Evolutionary conservation across 2,329 filamentous ascomycete species (phyloP).

Genomic region (Phialemoniopsis sp.): DNA sequence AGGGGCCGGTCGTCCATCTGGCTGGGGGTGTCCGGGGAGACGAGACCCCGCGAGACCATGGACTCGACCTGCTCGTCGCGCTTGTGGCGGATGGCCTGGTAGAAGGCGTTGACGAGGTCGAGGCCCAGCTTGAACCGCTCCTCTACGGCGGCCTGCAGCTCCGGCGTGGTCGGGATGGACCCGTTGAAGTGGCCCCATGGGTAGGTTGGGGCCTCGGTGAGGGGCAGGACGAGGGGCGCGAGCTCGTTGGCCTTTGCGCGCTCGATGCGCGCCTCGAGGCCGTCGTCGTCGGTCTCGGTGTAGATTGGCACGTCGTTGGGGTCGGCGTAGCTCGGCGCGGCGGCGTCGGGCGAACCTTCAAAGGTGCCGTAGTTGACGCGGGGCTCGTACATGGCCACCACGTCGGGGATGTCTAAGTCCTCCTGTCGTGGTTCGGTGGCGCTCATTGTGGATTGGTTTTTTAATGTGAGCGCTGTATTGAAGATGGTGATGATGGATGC

Average conservation of each 20-base stretch:
- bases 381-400: too few species aligned
- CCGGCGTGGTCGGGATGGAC: neutral
- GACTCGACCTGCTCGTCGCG: conserved; percentile 20
- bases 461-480: too few species aligned
- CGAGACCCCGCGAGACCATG: conserved; percentile 26
- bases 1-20: conserved; percentile 25
- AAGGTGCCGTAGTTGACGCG: too few species aligned
- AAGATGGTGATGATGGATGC: too few species aligned
- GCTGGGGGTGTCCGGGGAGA: conserved; percentile 30
- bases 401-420: too few species aligned
- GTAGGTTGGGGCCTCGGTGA: conserved; percentile 9
- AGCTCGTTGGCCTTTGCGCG: conserved; percentile 3
- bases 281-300: conserved; percentile 7
- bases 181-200: neutral
- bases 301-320: conserved; percentile 9
- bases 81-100: conserved; percentile 16
- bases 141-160: neutral
- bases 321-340: conserved; percentile 11
- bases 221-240: conserved; percentile 11
- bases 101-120: conserved; percentile 24
- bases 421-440: too few species aligned
- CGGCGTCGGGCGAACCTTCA: too few species aligned
- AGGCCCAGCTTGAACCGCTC: conserved; percentile 6
- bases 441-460: too few species aligned
- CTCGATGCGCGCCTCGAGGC: conserved; percentile 6